Conservation (phyloP, 192 early-diverging fungal genomes). For the Rhizoclosmatium globosum region DNA sequence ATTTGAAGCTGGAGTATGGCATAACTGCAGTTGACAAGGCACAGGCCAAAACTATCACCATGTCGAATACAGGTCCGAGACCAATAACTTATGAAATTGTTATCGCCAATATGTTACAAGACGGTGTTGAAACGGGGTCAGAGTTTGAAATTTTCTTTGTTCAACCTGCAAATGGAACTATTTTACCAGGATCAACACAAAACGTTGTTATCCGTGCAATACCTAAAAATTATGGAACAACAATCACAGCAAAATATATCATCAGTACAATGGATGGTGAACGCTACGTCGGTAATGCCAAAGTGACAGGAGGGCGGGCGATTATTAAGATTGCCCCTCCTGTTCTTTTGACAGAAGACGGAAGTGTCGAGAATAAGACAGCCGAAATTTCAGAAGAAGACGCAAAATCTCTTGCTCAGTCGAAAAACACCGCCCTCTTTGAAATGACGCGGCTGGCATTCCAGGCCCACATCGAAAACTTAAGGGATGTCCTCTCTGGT, state of each 20-base stretch:
- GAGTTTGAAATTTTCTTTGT: constrained; percentile 69
- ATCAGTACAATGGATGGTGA: constrained; percentile 64
- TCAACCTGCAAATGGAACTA: constrained; percentile 55
- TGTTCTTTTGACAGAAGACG: constrained; percentile 35
- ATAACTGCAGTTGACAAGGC: constrained; percentile 61
- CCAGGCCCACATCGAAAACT: constrained; percentile 57
- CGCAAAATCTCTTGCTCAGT: not conserved
- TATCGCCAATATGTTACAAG: constrained; percentile 45
- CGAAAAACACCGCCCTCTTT: constrained; percentile 28
- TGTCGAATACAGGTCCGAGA: constrained; percentile 62
- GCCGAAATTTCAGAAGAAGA: constrained; percentile 50
- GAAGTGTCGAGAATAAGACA: constrained; percentile 29
- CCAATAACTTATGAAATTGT: constrained; percentile 61
- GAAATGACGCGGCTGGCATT: constrained; percentile 50
- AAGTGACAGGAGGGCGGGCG: constrained; percentile 63
- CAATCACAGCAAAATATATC: constrained; percentile 53
- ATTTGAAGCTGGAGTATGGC: constrained; percentile 58
- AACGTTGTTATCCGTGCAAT: constrained; percentile 50
- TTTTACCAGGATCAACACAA: constrained; percentile 46
- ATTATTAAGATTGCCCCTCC: constrained; percentile 66
- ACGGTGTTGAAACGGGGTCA: constrained; percentile 49
- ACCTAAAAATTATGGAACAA: constrained; percentile 59
- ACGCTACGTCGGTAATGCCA: constrained; percentile 52
- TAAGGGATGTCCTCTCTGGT: constrained; percentile 62
- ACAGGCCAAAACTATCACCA: constrained; percentile 46